Conservation (phyloP, 306 rosid genomes). For the Malus asiatica region DNA sequence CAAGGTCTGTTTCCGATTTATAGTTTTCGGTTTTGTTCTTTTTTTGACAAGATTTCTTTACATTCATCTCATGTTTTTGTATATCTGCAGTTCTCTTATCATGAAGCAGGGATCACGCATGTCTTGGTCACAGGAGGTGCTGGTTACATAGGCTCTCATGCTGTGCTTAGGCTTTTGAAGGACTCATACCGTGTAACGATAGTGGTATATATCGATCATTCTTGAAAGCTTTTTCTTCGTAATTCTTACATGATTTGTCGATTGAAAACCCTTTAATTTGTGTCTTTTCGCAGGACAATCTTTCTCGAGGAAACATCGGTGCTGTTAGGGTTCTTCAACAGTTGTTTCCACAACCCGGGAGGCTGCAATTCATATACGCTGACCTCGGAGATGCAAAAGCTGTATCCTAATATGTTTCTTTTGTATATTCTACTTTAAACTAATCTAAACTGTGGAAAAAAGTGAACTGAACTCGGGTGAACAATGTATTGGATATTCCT, state of each 20-base stretch:
- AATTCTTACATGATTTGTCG: not conserved
- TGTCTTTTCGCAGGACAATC: conserved; percentile 52
- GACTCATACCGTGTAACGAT: conserved; percentile 82
- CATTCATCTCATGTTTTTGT: not conserved
- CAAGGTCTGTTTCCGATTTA: conserved; percentile 34
- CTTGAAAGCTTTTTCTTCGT: not conserved
- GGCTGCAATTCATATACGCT: conserved; percentile 85
- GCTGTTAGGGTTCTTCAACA: conserved; percentile 70
- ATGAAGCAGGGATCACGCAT: conserved; percentile 69
- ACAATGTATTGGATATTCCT: conserved; percentile 18
- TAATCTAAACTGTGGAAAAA: not conserved
- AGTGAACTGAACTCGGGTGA: not conserved
- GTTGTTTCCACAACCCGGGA: conserved; percentile 71
- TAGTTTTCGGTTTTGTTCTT: not conserved
- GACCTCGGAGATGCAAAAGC: conserved; percentile 81
- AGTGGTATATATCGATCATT: conserved; percentile 34
- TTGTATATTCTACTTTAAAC: not conserved
- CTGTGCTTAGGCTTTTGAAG: conserved; percentile 65
- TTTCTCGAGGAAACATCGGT: conserved; percentile 86
- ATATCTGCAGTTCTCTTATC: conserved; percentile 44
- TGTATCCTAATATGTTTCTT: conserved; percentile 40
- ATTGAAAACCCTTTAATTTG: not conserved
- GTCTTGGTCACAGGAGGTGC: conserved; percentile 96
- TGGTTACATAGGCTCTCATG: conserved; percentile 96
- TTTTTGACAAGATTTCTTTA: not conserved